Base-by-base conservation (phyloP, 2,329 filamentous ascomycete species). In the Colletotrichum eleusines region DNA sequence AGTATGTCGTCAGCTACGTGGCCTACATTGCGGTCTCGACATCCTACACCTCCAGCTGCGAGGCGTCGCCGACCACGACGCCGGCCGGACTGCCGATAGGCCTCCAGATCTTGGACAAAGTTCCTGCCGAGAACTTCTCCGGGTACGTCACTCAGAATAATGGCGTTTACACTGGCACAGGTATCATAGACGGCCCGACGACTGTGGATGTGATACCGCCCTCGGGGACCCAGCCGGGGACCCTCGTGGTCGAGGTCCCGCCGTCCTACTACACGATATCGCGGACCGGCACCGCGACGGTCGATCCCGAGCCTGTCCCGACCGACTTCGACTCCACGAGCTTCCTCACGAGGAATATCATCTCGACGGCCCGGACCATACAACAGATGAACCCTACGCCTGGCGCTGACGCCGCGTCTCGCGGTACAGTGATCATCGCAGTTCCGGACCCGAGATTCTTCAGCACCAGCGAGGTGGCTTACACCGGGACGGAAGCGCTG, bases 1-100 rank as follows among this genome's bases (percentile, higher is more conserved):
- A 71, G 12, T 71, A 68, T 23, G 63, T 68, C 9, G 53, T 71
- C 55, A 71, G 68, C 53, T 71, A 71, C 35, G 68, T 71, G 33
- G 68, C 68, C 3, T 71, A 71, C 53, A 46, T 71, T 3, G 68
- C 68, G 16, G 51, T 71, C 14, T 71, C 68, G 23, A 71, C 68
- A 20, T 71, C 64, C 7, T 33, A 58, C n/a, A 58, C 68, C 2
- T 67, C 64, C n/a, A 68, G 53, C 35, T 71, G 68, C 38, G 51
- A 63, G 53, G 64, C 64, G 7, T 14, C 55, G 3, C 50, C 68
- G 1, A 62, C 64, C 6, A 59, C 64, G 28, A 33, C 46, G 20
- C 23, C 50, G 11, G n/a, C 38, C 3, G 51, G 26, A 20, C 20
- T 35, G 2, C 44, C 61, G 6, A 26, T 28, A 8, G 20, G 20